Conservation (phyloP, 768 basidiomycete species). For the Pleurotus tuoliensis region DNA sequence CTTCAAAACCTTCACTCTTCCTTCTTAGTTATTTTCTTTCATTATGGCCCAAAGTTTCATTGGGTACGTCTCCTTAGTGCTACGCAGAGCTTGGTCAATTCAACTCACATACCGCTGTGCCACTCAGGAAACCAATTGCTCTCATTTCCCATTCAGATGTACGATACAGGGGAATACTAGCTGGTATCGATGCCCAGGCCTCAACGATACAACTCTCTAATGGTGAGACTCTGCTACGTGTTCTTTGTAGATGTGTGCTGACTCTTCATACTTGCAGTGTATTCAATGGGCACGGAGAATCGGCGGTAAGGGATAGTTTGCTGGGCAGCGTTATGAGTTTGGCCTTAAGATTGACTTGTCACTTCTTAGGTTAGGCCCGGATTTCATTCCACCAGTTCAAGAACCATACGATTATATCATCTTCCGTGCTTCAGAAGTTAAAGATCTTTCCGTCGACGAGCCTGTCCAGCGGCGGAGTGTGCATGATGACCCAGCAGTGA, state of each 20-base stretch:
- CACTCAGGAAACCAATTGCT: constrained; percentile 75
- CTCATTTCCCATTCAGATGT: constrained; percentile 90
- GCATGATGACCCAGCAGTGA: constrained; percentile 81
- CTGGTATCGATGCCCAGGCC: constrained; percentile 80
- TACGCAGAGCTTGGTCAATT: no score
- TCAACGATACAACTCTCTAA: constrained; percentile 88
- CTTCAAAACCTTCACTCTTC: background rate
- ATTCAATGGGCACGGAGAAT: constrained; percentile 85
- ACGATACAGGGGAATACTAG: constrained; percentile 83
- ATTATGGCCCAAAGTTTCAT: constrained; percentile 75
- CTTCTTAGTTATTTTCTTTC: background rate
- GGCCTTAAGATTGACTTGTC: background rate
- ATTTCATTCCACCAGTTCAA: constrained; percentile 81
- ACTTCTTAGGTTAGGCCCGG: constrained; percentile 52
- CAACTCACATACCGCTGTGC: no score
- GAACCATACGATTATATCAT: constrained; percentile 89
- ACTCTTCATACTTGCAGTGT: constrained; percentile 42
- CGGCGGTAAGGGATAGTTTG: constrained; percentile 53
- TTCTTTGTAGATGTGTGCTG: background rate
- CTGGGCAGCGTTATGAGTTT: background rate
- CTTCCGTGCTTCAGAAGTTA: constrained; percentile 87
- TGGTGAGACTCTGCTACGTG: constrained; percentile 40
- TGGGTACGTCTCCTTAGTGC: constrained; percentile 40
- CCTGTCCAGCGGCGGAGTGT: constrained; percentile 54
- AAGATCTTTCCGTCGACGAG: constrained; percentile 84